phyloP scores from a whole-genome alignment of 352 stramenopile genomes.

The Phytophthora sansomeana region DNA sequence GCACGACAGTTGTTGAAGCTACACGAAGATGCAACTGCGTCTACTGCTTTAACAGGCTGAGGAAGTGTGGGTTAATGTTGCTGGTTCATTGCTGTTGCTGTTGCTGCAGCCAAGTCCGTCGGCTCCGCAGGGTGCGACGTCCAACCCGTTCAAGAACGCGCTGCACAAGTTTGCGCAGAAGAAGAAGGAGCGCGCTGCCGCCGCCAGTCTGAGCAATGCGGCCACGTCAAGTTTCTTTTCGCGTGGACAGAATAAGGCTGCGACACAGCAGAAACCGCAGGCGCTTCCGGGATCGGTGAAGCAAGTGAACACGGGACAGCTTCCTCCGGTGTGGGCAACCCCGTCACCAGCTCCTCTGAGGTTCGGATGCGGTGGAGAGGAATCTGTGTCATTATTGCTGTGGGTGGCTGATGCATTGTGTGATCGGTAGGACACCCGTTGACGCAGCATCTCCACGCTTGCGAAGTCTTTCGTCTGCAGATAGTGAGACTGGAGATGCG shows the following conservation, averaged over 20 bases:
- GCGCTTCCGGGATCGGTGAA: slow-evolving; percentile 75
- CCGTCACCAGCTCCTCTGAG: slow-evolving; percentile 59
- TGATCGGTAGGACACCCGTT: slow-evolving; percentile 35
- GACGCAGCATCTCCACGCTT: slow-evolving; percentile 27
- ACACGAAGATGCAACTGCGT: slow-evolving; percentile 16
- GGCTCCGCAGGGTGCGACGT: slow-evolving; percentile 40
- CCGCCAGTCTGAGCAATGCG: slow-evolving; percentile 40
- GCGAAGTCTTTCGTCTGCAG: slow-evolving; percentile 29
- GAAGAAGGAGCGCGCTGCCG: slow-evolving; percentile 62
- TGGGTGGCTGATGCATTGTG: background rate
- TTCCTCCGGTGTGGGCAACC: slow-evolving; percentile 83
- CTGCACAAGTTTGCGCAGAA: slow-evolving; percentile 88
- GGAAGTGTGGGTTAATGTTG: background rate
- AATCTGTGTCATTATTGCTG: background rate
- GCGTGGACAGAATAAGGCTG: slow-evolving; percentile 39
- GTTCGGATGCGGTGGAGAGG: slow-evolving; percentile 21
- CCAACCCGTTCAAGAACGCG: slow-evolving; percentile 79
- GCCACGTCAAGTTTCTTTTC: slow-evolving; percentile 81
- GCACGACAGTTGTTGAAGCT: slow-evolving; percentile 19
- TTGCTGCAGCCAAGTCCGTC: slow-evolving; percentile 36
- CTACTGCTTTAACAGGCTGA: background rate
- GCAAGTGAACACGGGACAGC: slow-evolving; percentile 72
- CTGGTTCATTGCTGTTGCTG: background rate
- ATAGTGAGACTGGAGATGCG: slow-evolving; percentile 38
- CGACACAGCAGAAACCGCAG: slow-evolving; percentile 51